Evolutionary conservation across 768 basidiomycete species (phyloP), one percentile per base, ranked within the genome.

Genomic region (Austroboletus eburneus): DNA sequence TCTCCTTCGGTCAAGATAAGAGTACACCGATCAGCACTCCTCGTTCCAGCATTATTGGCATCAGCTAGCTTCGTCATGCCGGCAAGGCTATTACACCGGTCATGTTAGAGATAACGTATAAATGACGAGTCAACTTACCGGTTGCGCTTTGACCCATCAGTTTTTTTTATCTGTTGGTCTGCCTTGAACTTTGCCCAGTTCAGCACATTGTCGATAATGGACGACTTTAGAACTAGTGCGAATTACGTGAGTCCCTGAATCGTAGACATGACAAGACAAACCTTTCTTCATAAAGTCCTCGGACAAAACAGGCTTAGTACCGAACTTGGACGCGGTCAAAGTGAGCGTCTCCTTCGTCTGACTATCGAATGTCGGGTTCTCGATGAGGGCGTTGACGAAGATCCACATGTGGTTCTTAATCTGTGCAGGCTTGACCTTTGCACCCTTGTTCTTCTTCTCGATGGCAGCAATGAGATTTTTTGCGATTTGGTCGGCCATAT

Each of bases 331-430:
- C 17, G 85, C 71, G 3, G 85, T 83, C 37, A 97, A 70, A 1
- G 94, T 98, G 55, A 99, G 70, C 4, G 84, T 87, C 66, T 99
- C 96, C 72, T 99, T 99, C 30, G 96, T 97, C 68, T 99, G 96
- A 76, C 91, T 93, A 76, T 99, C 95, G 68, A 99, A 99, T 1
- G 92, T 91, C 9, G 96, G 95, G 61, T 99, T 99, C 71, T 95
- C 94, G 55, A 99, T 85, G 50, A 96, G 74, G 13, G 91, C 83
- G 59, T 97, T 98, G 61, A 99, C 84, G 59, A 98, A 99, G 44
- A 99, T 78, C 91, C 91, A 94, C 83, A 99, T 92, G 63, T 99
- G 94, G 59, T 87, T 93, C 75, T 91, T 95, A 71, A 98, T 85
- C 69, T 96, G 92, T 43, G 83, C 79, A 14, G 90, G 78, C 66